These are phyloP conservation scores for Moricandia moricandioides DNA, from an alignment of 345 rosid species.

Conservation along the genomic window DNA sequence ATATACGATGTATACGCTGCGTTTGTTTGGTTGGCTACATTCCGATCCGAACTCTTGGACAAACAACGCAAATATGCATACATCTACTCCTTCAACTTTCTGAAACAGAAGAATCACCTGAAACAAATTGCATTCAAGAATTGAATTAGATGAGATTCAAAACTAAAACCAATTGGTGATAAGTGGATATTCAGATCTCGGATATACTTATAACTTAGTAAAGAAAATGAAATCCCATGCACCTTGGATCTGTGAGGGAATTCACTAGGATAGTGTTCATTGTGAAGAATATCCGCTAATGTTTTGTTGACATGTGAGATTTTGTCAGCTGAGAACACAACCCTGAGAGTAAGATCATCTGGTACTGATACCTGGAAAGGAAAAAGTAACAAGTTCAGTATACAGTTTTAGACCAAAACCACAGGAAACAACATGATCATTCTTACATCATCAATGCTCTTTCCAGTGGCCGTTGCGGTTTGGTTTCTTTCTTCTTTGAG, in stretches of 20 bases:
- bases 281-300: slow-evolving; percentile 36
- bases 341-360: slow-evolving; percentile 52
- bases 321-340: slow-evolving; percentile 48
- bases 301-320: slow-evolving; percentile 41
- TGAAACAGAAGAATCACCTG: slow-evolving; percentile 87
- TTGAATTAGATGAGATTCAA: neutral
- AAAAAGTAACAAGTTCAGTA: slow-evolving; percentile 9
- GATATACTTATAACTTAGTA: no score
- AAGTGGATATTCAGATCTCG: no score
- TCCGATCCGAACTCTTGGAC: slow-evolving; percentile 94
- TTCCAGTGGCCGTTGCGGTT: slow-evolving; percentile 44
- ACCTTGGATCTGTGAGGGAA: slow-evolving; percentile 64
- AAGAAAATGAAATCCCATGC: neutral
- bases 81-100: slow-evolving; percentile 85
- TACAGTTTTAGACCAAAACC: neutral
- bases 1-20: slow-evolving; percentile 76
- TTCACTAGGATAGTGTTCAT: slow-evolving; percentile 45
- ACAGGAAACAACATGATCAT: neutral
- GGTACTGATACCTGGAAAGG: slow-evolving; percentile 46
- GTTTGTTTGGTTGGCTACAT: slow-evolving; percentile 74
- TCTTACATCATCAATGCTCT: slow-evolving; percentile 49
- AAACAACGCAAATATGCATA: slow-evolving; percentile 80
- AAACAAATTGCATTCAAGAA: neutral
- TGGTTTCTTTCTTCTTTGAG: slow-evolving; percentile 48
- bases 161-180: neutral